A percentile compares a stretch with the other conserved stretches of the same genome.
Evolutionary conservation across 73 alveolate species (phyloP).

Genomic region (Effrenium voratum): DNA sequence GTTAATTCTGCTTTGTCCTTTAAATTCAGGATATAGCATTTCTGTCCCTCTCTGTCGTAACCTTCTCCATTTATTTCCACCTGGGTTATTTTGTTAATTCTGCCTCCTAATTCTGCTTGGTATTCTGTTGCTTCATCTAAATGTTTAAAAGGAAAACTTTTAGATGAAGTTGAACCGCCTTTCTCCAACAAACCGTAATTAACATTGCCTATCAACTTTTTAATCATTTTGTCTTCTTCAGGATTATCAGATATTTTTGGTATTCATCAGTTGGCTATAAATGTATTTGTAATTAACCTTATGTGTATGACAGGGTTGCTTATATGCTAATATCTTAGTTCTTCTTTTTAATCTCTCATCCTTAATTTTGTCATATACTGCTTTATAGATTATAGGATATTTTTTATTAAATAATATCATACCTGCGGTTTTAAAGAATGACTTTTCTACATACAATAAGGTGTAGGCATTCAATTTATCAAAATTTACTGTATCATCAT

Average conservation of each 20-base stretch:
- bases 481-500: neutral
- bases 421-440: neutral
- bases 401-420: neutral
- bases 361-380: constrained; percentile 27
- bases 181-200: neutral
- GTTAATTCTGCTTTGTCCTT: neutral
- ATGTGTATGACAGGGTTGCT: neutral
- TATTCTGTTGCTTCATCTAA: neutral
- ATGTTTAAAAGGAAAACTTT: neutral
- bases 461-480: neutral
- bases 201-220: constrained; percentile 5
- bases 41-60: neutral
- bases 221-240: constrained; percentile 1
- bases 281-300: neutral
- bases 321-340: neutral
- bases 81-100: constrained; percentile 16
- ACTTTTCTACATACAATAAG: neutral
- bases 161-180: neutral
- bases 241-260: neutral
- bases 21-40: neutral
- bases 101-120: neutral
- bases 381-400: neutral
- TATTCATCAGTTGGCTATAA: neutral
- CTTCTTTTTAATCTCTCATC: neutral
- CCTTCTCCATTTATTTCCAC: neutral